Conservation (phyloP, 345 rosid species). For the Dimocarpus longan region DNA sequence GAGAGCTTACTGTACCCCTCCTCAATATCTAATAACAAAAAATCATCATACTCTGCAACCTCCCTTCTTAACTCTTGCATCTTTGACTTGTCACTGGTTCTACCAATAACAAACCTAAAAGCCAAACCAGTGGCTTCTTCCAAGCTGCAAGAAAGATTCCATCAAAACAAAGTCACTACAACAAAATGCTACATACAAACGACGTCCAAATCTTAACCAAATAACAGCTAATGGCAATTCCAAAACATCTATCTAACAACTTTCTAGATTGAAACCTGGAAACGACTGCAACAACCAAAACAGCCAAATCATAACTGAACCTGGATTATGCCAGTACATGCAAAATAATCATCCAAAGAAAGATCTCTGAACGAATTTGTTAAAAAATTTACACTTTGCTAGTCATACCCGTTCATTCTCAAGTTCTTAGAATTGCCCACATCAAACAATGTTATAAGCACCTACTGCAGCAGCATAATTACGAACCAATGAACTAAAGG, state of each 20-base stretch:
- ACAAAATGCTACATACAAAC: background rate
- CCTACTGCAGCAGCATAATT: too few species aligned
- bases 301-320: background rate
- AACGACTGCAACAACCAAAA: background rate
- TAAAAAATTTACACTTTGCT: background rate
- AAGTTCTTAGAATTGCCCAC: background rate
- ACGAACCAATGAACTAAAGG: too few species aligned
- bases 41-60: constrained; percentile 77
- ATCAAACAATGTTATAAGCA: background rate
- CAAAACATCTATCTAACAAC: background rate
- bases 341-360: background rate
- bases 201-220: background rate
- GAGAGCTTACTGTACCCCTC: constrained; percentile 99
- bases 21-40: constrained; percentile 80
- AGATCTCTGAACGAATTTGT: background rate
- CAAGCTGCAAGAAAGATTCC: constrained; percentile 47
- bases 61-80: constrained; percentile 72
- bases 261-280: background rate
- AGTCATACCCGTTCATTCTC: background rate
- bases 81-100: constrained; percentile 54
- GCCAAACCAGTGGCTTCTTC: constrained; percentile 90
- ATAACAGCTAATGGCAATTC: background rate
- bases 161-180: background rate
- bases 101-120: constrained; percentile 78
- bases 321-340: background rate